Evolutionary conservation across 805 yeast genomes (phyloP).

Genomic region (Starmerella lactis-condensi): DNA sequence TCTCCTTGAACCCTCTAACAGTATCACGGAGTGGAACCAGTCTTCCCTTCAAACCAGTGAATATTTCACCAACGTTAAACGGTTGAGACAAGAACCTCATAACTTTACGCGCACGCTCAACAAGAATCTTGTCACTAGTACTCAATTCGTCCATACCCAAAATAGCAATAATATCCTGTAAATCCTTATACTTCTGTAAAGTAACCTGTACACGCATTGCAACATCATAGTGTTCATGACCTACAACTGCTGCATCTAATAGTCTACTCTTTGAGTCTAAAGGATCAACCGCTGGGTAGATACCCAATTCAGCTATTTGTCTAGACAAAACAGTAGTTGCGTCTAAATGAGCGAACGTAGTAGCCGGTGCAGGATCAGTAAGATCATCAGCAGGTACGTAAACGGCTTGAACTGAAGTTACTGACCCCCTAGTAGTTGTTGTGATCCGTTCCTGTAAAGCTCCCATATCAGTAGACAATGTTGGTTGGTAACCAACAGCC

Average conservation of each 20-base stretch:
- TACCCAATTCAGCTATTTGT: constrained; percentile 99
- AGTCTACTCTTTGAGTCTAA: constrained; percentile 98
- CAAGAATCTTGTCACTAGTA: constrained; percentile 95
- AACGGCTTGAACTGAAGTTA: constrained; percentile 99
- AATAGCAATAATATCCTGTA: constrained; percentile 99
- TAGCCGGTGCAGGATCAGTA: constrained; percentile 99
- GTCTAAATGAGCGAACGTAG: constrained; percentile 99
- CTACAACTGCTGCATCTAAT: constrained; percentile 91
- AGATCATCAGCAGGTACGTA: constrained; percentile 99
- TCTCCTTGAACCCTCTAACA: constrained; percentile 84
- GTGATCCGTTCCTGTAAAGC: constrained; percentile 99
- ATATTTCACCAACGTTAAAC: constrained; percentile 98
- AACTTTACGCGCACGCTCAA: constrained; percentile 99
- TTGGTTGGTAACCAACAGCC: constrained; percentile 99
- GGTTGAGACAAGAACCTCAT: constrained; percentile 99
- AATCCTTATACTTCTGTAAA: constrained; percentile 97
- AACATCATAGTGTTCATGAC: constrained; percentile 95
- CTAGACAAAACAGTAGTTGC: constrained; percentile 99
- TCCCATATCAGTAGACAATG: constrained; percentile 99
- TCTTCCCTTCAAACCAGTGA: constrained; percentile 98
- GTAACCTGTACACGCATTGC: constrained; percentile 95
- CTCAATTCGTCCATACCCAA: constrained; percentile 99
- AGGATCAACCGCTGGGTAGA: constrained; percentile 99
- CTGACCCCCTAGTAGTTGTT: constrained; percentile 99
- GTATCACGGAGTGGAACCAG: constrained; percentile 95